Percentiles rank a stretch among this genome's conserved stretches.
These are phyloP conservation scores for Tolypocladium ovalisporum DNA, from an alignment of 2,329 filamentous ascomycete genomes.

Conservation along the genomic window DNA sequence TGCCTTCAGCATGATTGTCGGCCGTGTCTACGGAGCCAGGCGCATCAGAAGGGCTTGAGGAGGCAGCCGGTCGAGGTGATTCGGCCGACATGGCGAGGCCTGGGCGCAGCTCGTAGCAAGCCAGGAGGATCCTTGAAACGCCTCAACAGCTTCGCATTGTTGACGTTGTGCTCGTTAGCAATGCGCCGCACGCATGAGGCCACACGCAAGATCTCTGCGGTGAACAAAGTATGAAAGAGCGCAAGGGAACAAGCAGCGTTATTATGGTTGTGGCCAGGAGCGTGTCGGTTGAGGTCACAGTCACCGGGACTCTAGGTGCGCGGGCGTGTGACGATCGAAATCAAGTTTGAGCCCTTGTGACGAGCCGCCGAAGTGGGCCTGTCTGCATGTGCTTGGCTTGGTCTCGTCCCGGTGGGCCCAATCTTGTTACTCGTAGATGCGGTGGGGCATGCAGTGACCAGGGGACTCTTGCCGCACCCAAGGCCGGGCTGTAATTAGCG, in stretches of 20 bases:
- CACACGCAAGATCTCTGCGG: not conserved
- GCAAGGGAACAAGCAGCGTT: not conserved
- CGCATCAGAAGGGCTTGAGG: conserved; percentile 5
- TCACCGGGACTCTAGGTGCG: not conserved
- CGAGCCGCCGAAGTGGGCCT: not conserved
- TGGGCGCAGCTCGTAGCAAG: not conserved
- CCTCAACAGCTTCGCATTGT: not conserved
- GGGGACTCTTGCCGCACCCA: not conserved
- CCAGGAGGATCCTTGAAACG: not conserved
- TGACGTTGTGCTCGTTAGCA: not conserved
- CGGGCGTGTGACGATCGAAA: not conserved
- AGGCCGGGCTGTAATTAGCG: not conserved
- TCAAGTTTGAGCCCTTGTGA: not conserved
- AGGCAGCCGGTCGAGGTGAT: conserved; percentile 5
- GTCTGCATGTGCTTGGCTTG: not conserved
- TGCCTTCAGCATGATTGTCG: conserved; percentile 6
- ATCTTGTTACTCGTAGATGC: not conserved
- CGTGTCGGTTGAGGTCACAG: not conserved
- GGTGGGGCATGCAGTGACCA: not conserved
- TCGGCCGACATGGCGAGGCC: conserved; percentile 4
- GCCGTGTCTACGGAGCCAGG: conserved; percentile 4
- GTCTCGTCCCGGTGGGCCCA: not conserved
- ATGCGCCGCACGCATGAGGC: not conserved
- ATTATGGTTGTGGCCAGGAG: not conserved
- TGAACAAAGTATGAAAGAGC: not conserved